Conservation (phyloP, 2,329 filamentous ascomycete species). For the Chaetomium sp. region DNA sequence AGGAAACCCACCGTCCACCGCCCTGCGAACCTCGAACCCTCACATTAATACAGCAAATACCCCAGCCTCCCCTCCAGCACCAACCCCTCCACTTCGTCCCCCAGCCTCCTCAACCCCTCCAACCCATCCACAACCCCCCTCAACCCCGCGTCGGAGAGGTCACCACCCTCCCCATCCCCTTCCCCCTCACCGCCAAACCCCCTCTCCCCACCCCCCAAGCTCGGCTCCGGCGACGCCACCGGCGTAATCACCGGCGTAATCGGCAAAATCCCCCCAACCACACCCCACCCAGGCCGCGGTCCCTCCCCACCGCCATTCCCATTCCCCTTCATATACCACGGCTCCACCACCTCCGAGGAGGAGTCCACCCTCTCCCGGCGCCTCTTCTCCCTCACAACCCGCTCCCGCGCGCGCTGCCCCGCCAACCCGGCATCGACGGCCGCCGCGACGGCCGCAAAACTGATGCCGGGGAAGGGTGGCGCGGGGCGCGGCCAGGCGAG, state of each 20-base stretch:
- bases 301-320: neutral
- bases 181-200: conserved; percentile 17
- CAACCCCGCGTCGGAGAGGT: conserved; percentile 28
- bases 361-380: neutral
- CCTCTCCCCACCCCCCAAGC: conserved; percentile 2
- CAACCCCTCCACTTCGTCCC: conserved; percentile 34
- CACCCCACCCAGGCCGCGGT: conserved; percentile 9
- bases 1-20: neutral
- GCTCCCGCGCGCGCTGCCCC: neutral
- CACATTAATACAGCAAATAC: conserved; percentile 27
- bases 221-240: conserved; percentile 34
- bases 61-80: conserved; percentile 38
- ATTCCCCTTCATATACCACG: conserved; percentile 3
- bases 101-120: conserved; percentile 30
- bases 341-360: neutral
- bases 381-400: neutral
- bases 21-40: neutral
- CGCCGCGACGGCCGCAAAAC: conserved; percentile 34
- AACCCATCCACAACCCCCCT: conserved; percentile 29
- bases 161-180: conserved; percentile 19
- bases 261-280: neutral
- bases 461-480: conserved; percentile 34
- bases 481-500: conserved; percentile 37
- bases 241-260: conserved; percentile 33
- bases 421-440: conserved; percentile 20